These are phyloP conservation scores for Kodamaea sp. DNA, from an alignment of 1,139 yeast species.

Conservation along the genomic window DNA sequence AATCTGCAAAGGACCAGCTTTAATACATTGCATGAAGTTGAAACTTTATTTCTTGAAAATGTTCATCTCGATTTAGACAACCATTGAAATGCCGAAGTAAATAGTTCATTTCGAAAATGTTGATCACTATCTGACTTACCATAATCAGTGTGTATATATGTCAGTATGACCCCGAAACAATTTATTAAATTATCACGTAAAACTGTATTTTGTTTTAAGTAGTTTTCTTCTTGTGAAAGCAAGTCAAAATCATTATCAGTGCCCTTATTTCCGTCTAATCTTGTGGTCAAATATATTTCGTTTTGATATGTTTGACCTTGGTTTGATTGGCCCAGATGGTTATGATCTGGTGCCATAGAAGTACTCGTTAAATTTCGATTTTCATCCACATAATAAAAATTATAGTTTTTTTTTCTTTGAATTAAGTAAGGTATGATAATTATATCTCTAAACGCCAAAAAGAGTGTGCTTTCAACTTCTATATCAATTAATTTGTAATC, in stretches of 20 bases:
- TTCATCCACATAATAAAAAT: neutral
- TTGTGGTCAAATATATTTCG: no score
- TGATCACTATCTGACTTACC: conserved; percentile 22
- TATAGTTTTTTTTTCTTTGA: conserved; percentile 13
- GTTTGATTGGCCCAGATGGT: neutral
- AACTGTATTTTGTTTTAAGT: conserved; percentile 11
- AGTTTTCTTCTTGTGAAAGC: conserved; percentile 7
- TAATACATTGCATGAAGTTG: neutral
- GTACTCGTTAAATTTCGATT: neutral
- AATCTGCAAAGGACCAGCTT: no score
- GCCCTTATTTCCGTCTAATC: no score
- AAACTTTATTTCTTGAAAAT: neutral
- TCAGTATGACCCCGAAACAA: conserved; percentile 24
- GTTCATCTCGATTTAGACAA: conserved; percentile 7
- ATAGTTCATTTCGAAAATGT: conserved; percentile 16
- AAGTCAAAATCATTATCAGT: neutral
- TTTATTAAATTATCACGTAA: conserved; percentile 15
- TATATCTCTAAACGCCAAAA: conserved; percentile 31
- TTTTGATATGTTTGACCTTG: no score
- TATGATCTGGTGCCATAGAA: neutral
- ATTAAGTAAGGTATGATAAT: conserved; percentile 29
- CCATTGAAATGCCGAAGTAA: conserved; percentile 20
- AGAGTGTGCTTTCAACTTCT: conserved; percentile 28
- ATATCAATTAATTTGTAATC: conserved; percentile 14
- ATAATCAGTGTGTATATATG: conserved; percentile 16